Conservation (phyloP, 768 basidiomycete species). For the Hypholoma sublateritium region DNA sequence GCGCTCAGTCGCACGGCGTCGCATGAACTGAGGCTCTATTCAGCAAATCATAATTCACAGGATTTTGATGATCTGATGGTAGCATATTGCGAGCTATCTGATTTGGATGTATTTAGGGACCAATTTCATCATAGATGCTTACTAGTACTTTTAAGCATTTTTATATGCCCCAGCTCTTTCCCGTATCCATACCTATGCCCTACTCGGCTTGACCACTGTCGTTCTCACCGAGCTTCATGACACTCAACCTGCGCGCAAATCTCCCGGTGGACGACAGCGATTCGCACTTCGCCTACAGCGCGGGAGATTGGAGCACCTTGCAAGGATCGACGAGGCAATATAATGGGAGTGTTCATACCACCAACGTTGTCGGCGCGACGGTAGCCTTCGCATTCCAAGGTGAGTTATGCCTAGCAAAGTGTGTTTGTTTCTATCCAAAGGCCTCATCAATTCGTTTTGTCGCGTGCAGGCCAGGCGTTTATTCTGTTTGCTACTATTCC, state of each 20-base stretch:
- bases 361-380: slow-evolving; percentile 1
- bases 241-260: slow-evolving; percentile 1
- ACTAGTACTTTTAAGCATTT: too few species aligned
- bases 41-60: too few species aligned
- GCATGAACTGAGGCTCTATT: too few species aligned
- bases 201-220: too few species aligned
- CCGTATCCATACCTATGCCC: too few species aligned
- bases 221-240: neutral
- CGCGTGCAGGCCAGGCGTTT: neutral
- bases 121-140: too few species aligned
- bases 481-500: neutral
- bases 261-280: slow-evolving; percentile 3
- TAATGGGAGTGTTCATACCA: neutral
- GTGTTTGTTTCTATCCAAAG: too few species aligned
- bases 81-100: too few species aligned
- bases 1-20: too few species aligned
- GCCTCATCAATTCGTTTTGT: neutral
- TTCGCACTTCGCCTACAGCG: neutral
- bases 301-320: neutral
- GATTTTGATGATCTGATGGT: too few species aligned
- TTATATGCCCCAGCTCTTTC: too few species aligned
- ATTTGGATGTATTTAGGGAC: too few species aligned
- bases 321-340: slow-evolving; percentile 2
- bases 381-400: neutral
- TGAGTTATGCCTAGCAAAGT: neutral